These are phyloP conservation scores for Ophiocordyceps sinensis DNA, from an alignment of 2,329 filamentous ascomycete species.

Conservation along the genomic window DNA sequence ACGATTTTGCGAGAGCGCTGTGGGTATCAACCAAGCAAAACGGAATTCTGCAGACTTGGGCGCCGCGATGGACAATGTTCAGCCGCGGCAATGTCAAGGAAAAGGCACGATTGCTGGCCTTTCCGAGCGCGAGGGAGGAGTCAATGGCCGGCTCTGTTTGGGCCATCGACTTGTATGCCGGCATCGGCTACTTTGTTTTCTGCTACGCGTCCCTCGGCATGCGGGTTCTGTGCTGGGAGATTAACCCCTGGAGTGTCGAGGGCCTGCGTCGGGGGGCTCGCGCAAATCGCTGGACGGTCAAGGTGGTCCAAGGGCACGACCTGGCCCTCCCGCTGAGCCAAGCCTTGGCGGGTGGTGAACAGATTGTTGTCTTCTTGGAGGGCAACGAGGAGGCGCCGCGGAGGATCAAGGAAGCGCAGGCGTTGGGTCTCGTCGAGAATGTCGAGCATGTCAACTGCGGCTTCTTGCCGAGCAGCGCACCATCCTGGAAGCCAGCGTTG, in stretches of 20 bases:
- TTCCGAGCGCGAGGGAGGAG: constrained; percentile 11
- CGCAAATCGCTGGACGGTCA: constrained; percentile 51
- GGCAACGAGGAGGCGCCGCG: constrained; percentile 43
- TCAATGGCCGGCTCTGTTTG: constrained; percentile 16
- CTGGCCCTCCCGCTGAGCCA: constrained; percentile 22
- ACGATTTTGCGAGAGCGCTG: constrained; percentile 52
- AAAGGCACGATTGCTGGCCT: constrained; percentile 59
- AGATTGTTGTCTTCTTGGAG: constrained; percentile 54
- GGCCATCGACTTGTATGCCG: constrained; percentile 75
- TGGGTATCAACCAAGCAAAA: constrained; percentile 73
- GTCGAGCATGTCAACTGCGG: constrained; percentile 51
- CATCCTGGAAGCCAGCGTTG: constrained; percentile 38
- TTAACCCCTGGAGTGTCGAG: constrained; percentile 81
- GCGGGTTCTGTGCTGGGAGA: constrained; percentile 71
- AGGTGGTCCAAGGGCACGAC: constrained; percentile 31
- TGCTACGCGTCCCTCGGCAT: constrained; percentile 62
- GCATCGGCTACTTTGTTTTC: constrained; percentile 90
- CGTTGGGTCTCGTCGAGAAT: constrained; percentile 17
- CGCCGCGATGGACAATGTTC: constrained; percentile 88
- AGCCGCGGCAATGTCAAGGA: constrained; percentile 81
- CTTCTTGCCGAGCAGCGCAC: constrained; percentile 42
- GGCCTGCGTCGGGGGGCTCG: constrained; percentile 62
- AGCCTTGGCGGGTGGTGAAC: constrained; percentile 27
- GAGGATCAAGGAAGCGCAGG: constrained; percentile 23
- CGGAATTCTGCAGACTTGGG: constrained; percentile 72